These are phyloP conservation scores for Erysimum cheiranthoides DNA, from an alignment of 345 rosid species.

Conservation along the genomic window DNA sequence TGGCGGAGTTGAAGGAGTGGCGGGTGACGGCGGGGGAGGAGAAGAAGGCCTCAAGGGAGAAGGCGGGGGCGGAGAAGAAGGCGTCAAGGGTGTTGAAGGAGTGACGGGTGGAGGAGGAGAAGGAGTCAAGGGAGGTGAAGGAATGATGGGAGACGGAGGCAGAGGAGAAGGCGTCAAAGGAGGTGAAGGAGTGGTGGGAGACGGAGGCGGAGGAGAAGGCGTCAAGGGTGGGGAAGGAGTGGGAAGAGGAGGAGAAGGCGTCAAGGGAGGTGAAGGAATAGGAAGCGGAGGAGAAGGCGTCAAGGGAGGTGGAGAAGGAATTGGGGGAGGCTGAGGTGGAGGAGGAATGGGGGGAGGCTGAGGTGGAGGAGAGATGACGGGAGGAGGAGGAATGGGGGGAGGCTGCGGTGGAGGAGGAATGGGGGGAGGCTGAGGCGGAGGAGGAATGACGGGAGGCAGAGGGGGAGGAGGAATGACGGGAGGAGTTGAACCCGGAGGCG, in stretches of 20 bases:
- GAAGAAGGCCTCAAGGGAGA: constrained; percentile 29
- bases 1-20: constrained; percentile 35
- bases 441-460: neutral
- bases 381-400: constrained; percentile 20
- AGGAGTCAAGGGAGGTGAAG: constrained; percentile 6
- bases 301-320: neutral
- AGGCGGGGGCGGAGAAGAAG: constrained; percentile 8
- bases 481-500: constrained; percentile 36
- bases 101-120: neutral
- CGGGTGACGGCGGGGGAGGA: constrained; percentile 31
- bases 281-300: constrained; percentile 21
- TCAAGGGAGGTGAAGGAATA: neutral
- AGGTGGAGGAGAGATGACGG: constrained; percentile 27
- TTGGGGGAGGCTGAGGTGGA: neutral
- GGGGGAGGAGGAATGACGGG: constrained; percentile 11
- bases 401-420: neutral
- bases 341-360: neutral
- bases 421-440: neutral
- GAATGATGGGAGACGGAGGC: neutral
- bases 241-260: constrained; percentile 29
- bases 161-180: neutral
- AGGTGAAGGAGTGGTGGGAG: neutral
- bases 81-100: neutral
- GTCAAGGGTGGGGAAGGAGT: neutral
- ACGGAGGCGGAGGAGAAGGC: neutral